phyloP scores from a whole-genome alignment of 73 alveolate genomes.

The Stentor coeruleus region DNA sequence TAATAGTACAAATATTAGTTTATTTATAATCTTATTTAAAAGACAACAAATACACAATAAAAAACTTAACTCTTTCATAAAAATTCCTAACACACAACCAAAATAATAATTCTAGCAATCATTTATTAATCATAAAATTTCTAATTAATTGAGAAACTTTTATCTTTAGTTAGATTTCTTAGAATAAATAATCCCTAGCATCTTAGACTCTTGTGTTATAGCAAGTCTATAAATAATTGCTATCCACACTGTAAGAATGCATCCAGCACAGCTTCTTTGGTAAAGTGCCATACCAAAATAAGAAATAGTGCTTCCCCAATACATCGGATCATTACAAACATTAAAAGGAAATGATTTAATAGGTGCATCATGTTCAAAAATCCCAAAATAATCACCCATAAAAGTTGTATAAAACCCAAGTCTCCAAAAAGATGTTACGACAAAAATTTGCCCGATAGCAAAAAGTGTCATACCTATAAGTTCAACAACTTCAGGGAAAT shows the following conservation, averaged over 20 bases:
- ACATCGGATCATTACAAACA: neutral
- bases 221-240: neutral
- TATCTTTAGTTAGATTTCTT: slow-evolving; percentile 1
- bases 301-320: slow-evolving; percentile 6
- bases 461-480: neutral
- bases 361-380: neutral
- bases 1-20: too few relatives aligned
- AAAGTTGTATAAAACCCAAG: slow-evolving; percentile 13
- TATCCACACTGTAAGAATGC: neutral
- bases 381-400: slow-evolving; percentile 9
- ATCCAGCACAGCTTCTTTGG: neutral
- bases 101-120: too few relatives aligned
- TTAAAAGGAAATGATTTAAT: neutral
- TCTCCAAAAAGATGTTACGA: neutral
- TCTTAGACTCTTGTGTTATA: neutral
- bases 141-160: too few relatives aligned
- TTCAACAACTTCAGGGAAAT: neutral
- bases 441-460: slow-evolving; percentile 2
- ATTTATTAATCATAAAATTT: too few relatives aligned
- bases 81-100: too few relatives aligned
- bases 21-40: too few relatives aligned
- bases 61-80: too few relatives aligned
- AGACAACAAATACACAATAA: too few relatives aligned
- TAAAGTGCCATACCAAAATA: slow-evolving; percentile 4
- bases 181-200: slow-evolving; percentile 1